These are phyloP conservation scores for Hysterangium stoloniferum DNA, from an alignment of 768 basidiomycete genomes.

Conservation along the genomic window DNA sequence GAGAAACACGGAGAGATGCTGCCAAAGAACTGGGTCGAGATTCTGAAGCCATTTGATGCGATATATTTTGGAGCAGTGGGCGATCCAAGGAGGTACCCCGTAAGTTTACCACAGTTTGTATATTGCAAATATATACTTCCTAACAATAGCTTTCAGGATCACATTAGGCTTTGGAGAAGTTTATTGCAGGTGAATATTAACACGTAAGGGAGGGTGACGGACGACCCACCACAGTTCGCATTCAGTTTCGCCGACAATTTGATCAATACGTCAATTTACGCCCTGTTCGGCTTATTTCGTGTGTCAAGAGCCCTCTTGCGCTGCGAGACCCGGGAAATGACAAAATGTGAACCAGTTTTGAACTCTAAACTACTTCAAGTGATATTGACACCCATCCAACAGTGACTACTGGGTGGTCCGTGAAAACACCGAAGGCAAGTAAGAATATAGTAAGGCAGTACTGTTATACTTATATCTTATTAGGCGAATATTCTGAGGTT, in stretches of 20 bases:
- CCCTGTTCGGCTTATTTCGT: slow-evolving; percentile 41
- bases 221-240: background rate
- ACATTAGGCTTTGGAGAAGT: slow-evolving; percentile 46
- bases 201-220: background rate
- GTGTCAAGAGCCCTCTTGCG: slow-evolving; percentile 40
- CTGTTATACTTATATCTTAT: background rate
- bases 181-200: slow-evolving; percentile 4
- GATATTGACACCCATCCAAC: slow-evolving; percentile 1
- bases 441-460: slow-evolving; percentile 22
- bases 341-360: slow-evolving; percentile 1
- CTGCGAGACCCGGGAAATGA: slow-evolving; percentile 29
- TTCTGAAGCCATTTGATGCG: slow-evolving; percentile 35
- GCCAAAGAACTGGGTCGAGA: slow-evolving; percentile 34
- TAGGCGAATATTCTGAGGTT: slow-evolving; percentile 10
- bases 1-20: slow-evolving; percentile 40
- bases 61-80: slow-evolving; percentile 45
- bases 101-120: background rate
- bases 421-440: slow-evolving; percentile 53
- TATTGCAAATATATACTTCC: background rate
- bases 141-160: slow-evolving; percentile 31
- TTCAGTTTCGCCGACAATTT: slow-evolving; percentile 41
- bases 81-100: slow-evolving; percentile 24
- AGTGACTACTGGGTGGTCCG: slow-evolving; percentile 49
- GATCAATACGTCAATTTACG: slow-evolving; percentile 45
- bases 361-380: background rate